phyloP scores from a whole-genome alignment of 2,329 filamentous ascomycete genomes.

The Fusarium concolor region DNA sequence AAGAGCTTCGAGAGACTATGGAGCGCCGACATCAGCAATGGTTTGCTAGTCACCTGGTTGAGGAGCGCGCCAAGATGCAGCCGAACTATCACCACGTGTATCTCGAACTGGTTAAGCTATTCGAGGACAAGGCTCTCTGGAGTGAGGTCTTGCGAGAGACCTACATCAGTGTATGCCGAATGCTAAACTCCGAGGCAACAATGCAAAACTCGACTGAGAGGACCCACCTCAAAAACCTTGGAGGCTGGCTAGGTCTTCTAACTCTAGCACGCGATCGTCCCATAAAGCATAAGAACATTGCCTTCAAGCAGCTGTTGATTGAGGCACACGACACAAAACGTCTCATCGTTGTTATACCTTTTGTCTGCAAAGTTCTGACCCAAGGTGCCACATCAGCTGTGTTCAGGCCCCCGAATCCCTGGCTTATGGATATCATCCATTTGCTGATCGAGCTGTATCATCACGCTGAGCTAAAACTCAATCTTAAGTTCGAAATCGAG shows the following conservation, averaged over 20 bases:
- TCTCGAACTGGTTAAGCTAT: slow-evolving; percentile 85
- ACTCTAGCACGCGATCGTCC: slow-evolving; percentile 95
- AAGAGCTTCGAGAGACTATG: slow-evolving; percentile 82
- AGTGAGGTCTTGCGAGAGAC: slow-evolving; percentile 93
- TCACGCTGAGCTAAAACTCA: slow-evolving; percentile 91
- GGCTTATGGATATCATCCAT: slow-evolving; percentile 95
- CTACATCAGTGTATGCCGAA: slow-evolving; percentile 83
- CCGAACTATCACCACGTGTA: slow-evolving; percentile 97
- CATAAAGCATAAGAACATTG: slow-evolving; percentile 95
- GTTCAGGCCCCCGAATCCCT: slow-evolving; percentile 95
- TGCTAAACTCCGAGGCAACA: slow-evolving; percentile 91
- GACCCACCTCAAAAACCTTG: slow-evolving; percentile 91
- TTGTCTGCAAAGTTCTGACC: slow-evolving; percentile 94
- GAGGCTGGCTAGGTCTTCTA: slow-evolving; percentile 90
- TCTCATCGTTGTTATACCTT: slow-evolving; percentile 91
- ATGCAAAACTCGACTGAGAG: slow-evolving; percentile 87
- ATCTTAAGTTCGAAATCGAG: slow-evolving; percentile 98
- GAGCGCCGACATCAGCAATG: slow-evolving; percentile 89
- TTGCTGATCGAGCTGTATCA: slow-evolving; percentile 94
- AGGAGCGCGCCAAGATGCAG: slow-evolving; percentile 96
- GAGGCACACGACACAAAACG: slow-evolving; percentile 95
- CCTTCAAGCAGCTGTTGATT: slow-evolving; percentile 93
- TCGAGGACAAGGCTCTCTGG: slow-evolving; percentile 84
- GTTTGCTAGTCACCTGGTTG: slow-evolving; percentile 95
- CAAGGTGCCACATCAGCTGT: slow-evolving; percentile 88